phyloP scores from a whole-genome alignment of 2,329 filamentous ascomycete genomes.

The Raffaelea albimanens region DNA sequence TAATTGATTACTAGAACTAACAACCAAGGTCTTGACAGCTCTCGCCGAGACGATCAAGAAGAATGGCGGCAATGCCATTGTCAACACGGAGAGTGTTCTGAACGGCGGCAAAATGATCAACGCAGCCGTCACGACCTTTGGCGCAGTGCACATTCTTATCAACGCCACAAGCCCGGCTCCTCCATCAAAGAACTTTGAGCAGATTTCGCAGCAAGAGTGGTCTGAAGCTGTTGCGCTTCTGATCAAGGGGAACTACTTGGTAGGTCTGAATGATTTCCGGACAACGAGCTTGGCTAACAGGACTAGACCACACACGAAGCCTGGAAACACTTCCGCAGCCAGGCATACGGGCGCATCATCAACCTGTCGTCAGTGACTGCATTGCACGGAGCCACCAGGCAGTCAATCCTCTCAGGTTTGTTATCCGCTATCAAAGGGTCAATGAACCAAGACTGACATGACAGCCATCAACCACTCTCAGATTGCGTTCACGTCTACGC shows the following conservation, averaged over 20 bases:
- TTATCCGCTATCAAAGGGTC: too few species aligned
- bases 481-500: conserved; percentile 94
- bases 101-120: conserved; percentile 91
- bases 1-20: too few species aligned
- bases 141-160: conserved; percentile 87
- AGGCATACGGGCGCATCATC: conserved; percentile 95
- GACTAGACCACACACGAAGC: conserved; percentile 97
- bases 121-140: conserved; percentile 69
- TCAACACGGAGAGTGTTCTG: conserved; percentile 95
- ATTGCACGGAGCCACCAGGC: conserved; percentile 91
- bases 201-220: too few species aligned
- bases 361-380: conserved; percentile 92
- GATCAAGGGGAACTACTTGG: too few species aligned
- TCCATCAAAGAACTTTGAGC: too few species aligned
- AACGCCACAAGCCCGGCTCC: conserved; percentile 96
- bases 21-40: conserved; percentile 68
- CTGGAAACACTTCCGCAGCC: conserved; percentile 98
- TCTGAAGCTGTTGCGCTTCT: conserved; percentile 93
- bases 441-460: conserved; percentile 92
- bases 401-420: conserved; percentile 95
- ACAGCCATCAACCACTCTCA: too few species aligned
- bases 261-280: too few species aligned
- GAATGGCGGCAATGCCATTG: conserved; percentile 87
- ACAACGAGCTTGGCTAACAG: too few species aligned
- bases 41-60: conserved; percentile 77